Evolutionary conservation across 331 rosid species (phyloP), one percentile per base, ranked within the genome.

Genomic region (Cydonia oblonga): DNA sequence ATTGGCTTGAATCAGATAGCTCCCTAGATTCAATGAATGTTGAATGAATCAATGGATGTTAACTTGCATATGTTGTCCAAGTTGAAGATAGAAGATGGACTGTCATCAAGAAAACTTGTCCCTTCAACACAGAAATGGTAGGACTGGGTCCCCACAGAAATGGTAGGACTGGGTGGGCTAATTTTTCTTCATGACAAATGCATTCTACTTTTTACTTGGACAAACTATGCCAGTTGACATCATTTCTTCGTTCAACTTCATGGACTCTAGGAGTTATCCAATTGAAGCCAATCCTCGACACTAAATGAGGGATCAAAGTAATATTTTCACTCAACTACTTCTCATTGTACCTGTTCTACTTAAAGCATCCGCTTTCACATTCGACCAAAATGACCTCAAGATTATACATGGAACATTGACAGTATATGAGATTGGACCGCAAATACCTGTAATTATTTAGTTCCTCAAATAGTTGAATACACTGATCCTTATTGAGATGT

Each of bases 371-470:
- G 12, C 68, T 72, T 7, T 54, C 24, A 38, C 49, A 49, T 23
- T 51, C 23, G 14, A 18, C 60, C 18, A 46, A 16, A 30, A 18
- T 42, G 53, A n/a, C 56, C n/a, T 53, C 5, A 56, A 26, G 58
- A 66, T 32, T 5, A 61, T 9, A 23, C 8, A 42, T 35, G 20
- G 42, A 66, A 56, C 33, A 69, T 52, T 52, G 28, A 68, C 22
- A 52, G 29, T 4, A 58, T 38, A 38, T 33, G 66, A 66, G 30
- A 22, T 14, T 53, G 53, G 53, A 54, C 16, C 23, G 46, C 32
- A 42, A 59, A 64, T 85, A 93, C 98, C 98, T 91, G 84, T 95
- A 95, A 51, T 87, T 88, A 81, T 88, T 83, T 71, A 93, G 76
- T 82, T 90, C 97, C 82, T 89, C 89, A 78, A 93, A 87, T 18